phyloP scores from a whole-genome alignment of 768 basidiomycete genomes.

The Leccinellum albellum region DNA sequence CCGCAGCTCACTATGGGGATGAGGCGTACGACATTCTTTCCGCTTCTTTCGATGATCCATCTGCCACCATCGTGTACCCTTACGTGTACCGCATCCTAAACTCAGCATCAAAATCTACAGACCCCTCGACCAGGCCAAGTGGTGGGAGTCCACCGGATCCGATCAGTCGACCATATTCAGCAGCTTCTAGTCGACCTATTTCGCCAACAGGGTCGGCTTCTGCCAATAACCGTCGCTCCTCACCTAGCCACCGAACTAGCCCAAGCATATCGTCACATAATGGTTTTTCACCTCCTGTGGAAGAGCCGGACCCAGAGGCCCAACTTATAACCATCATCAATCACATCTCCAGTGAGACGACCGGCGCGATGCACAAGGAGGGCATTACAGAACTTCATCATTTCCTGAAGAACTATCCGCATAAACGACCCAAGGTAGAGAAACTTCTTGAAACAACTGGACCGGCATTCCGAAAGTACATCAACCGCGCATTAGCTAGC shows the following conservation, averaged over 20 bases:
- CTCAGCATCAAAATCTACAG: constrained; percentile 48
- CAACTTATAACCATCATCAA: constrained; percentile 79
- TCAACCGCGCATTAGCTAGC: constrained; percentile 81
- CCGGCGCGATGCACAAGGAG: constrained; percentile 86
- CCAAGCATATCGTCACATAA: constrained; percentile 63
- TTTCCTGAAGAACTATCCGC: constrained; percentile 87
- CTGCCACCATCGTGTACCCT: constrained; percentile 93
- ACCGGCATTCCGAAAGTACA: constrained; percentile 87
- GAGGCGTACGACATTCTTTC: constrained; percentile 90
- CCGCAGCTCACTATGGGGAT: constrained; percentile 74
- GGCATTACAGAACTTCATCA: constrained; percentile 93
- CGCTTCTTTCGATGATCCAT: constrained; percentile 91
- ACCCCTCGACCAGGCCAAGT: constrained; percentile 21
- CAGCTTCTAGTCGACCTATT: constrained; percentile 62
- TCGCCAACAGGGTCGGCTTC: constrained; percentile 68
- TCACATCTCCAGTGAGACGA: constrained; percentile 85
- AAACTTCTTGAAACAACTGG: constrained; percentile 88
- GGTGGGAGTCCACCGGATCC: constrained; percentile 34
- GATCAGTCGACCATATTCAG: constrained; percentile 48
- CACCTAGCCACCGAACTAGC: constrained; percentile 64
- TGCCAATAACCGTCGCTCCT: constrained; percentile 48
- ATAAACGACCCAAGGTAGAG: constrained; percentile 78
- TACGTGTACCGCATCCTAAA: constrained; percentile 92
- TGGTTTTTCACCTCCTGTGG: constrained; percentile 49
- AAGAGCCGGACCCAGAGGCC: constrained; percentile 85